Evolutionary conservation across 345 rosid species (phyloP), one percentile per base, ranked within the genome.

Genomic region (Hypericum androsaemum): DNA sequence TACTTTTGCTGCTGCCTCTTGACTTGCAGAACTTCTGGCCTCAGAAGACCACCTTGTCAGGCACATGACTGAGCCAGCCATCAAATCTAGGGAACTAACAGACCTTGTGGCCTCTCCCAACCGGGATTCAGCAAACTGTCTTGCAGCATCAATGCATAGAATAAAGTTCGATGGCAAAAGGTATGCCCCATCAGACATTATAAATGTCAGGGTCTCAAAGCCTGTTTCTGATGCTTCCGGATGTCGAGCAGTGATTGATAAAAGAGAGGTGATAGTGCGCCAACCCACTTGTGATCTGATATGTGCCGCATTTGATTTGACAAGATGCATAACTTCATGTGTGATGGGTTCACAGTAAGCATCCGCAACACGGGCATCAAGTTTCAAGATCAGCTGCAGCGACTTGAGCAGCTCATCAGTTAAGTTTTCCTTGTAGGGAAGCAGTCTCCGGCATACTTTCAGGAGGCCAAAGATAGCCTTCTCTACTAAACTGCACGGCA

Each of bases 161-260:
- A 71, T 56, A 50, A 67, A 84, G 70, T 84, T 84, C 37, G 86
- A 65, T 14, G 88, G 86, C 56, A 75, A 64, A 48, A 81, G 53
- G 61, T 81, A 77, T 12, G 76, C 74, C 35, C 83, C 94, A 13
- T 81, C 86, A 11, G 70, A 66, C 88, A 84, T 84, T 44, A 79
- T 75, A 63, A 81, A 84, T 47, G 65, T 46, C 6, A 84, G 70
- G 8, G 83, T 69, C 53, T 79, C 82, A 10, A 81, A 84, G 46
- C 94, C 94, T 7, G 77, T 62, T 53, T 77, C 80, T 28, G 88
- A 79, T 16, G 94, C 88, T 72, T 84, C 86, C 52, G 88, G 94
- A 69, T 84, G 94, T 28, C 79, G 76, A 52, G 94, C 88, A 14
- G 88, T 74, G 64, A 77, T 79, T 40, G 79, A 81, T 22, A 84